Conservation (phyloP, 2,329 filamentous ascomycete genomes). For the Trichoderma hamatum region DNA sequence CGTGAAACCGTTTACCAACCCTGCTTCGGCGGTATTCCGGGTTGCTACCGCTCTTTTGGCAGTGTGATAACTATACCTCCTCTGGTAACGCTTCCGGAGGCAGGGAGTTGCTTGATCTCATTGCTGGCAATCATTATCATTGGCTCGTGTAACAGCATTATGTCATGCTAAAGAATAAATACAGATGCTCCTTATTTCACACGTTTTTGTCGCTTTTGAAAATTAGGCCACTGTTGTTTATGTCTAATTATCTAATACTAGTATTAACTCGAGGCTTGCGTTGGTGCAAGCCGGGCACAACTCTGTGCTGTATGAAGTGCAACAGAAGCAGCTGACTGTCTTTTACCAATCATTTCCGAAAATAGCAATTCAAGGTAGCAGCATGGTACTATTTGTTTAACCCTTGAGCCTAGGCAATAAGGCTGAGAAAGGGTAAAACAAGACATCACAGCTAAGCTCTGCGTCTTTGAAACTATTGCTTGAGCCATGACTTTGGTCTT, state of each 20-base stretch:
- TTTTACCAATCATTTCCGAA: neutral
- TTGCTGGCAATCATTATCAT: neutral
- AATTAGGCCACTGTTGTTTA: neutral
- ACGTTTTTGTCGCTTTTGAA: neutral
- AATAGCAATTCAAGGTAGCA: neutral
- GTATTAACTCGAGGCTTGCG: no score
- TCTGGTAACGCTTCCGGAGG: neutral
- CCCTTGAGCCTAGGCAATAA: neutral
- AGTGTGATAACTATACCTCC: neutral
- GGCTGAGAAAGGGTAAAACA: neutral
- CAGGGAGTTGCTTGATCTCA: neutral
- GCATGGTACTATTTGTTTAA: no score
- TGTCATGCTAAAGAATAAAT: neutral
- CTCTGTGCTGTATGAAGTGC: no score
- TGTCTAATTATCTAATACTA: neutral
- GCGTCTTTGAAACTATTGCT: neutral
- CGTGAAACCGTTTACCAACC: neutral
- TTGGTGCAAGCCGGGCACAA: neutral
- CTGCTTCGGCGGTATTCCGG: neutral
- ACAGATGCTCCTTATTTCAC: neutral
- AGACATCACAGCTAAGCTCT: neutral
- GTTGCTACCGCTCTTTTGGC: neutral
- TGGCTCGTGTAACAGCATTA: neutral
- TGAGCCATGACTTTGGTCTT: no score
- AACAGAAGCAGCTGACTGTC: neutral